These are phyloP conservation scores for Puccinia triticina DNA, from an alignment of 1,284 basidiomycete species.

Conservation along the genomic window DNA sequence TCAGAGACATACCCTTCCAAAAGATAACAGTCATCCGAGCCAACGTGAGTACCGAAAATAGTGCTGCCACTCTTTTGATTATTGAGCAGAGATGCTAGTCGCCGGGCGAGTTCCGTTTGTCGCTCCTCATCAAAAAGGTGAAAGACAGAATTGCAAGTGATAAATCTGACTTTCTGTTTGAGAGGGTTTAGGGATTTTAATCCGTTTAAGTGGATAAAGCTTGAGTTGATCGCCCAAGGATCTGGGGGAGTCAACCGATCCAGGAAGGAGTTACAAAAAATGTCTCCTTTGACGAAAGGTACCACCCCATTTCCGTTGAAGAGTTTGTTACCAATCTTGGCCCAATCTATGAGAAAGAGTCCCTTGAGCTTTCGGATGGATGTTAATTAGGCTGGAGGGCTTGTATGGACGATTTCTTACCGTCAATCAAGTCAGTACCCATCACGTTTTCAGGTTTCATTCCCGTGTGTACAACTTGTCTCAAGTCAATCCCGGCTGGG, in stretches of 20 bases:
- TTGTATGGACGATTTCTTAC: not conserved
- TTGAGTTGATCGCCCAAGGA: not conserved
- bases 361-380: not conserved
- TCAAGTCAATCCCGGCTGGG: constrained; percentile 35
- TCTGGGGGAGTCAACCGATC: not conserved
- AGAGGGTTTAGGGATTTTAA: constrained; percentile 22
- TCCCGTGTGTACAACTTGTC: constrained; percentile 36
- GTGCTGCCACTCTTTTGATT: constrained; percentile 19
- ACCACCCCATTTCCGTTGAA: constrained; percentile 33
- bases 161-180: constrained; percentile 28
- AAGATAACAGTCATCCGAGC: constrained; percentile 17
- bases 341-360: constrained; percentile 28
- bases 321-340: constrained; percentile 33
- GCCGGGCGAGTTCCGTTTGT: constrained; percentile 23
- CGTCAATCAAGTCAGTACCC: constrained; percentile 38
- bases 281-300: constrained; percentile 39
- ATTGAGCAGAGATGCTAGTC: constrained; percentile 11
- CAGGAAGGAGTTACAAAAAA: constrained; percentile 36
- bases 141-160: constrained; percentile 38
- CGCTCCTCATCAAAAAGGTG: constrained; percentile 38
- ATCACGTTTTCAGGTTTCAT: constrained; percentile 38
- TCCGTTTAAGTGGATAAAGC: not conserved
- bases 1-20: constrained; percentile 34
- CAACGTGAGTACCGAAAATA: constrained; percentile 48
- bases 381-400: not conserved